Evolutionary conservation across 169 alveolate species (phyloP), one percentile per base, ranked within the genome.

Genomic region (Plasmodium relictum): DNA sequence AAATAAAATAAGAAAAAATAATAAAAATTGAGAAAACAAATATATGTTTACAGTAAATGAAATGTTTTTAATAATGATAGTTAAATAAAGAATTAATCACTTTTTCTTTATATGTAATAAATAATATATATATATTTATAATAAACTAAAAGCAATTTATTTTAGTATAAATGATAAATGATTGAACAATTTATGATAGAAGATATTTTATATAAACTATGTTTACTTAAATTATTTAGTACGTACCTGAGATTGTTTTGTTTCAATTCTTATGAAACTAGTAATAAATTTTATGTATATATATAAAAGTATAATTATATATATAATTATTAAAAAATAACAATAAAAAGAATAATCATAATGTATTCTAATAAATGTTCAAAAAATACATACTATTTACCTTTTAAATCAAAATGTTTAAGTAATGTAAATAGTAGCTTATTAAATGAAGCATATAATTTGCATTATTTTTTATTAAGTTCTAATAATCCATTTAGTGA

Each of bases 381-480:
- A 16, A 66, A 83, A 44, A 83, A 83, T 58, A 68, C 66, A 16
- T 83, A 83, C 31, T 56, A 58, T 61, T 83, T 70, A 58, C 91
- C 83, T 10, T 69, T 22, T 58, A 83, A 83, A 50, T 50, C 80
- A n/a, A 83, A 62, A 48, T 83, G 91, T 26, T 52, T 83, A 52
- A 69, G 74, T 68, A 69, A 62, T 44, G 66, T 70, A 61, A 68
- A 56, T 48, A 26, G 20, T 45, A 39, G 24, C 22, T 63, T 83
- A 39, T 42, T 54, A 59, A 61, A 52, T 12, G 63, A 66, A 54
- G 6, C 54, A 69, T 83, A 83, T 62, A 70, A 83, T 56, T 58
- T 83, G 44, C 91, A 83, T 61, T 83, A 83, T 62, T 83, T 83
- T 42, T 9, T 83, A 42, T 31, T 83, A 68, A 62, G 91, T 48